These are phyloP conservation scores for Exophiala alcalophila DNA, from an alignment of 2,329 filamentous ascomycete genomes.

Conservation along the genomic window DNA sequence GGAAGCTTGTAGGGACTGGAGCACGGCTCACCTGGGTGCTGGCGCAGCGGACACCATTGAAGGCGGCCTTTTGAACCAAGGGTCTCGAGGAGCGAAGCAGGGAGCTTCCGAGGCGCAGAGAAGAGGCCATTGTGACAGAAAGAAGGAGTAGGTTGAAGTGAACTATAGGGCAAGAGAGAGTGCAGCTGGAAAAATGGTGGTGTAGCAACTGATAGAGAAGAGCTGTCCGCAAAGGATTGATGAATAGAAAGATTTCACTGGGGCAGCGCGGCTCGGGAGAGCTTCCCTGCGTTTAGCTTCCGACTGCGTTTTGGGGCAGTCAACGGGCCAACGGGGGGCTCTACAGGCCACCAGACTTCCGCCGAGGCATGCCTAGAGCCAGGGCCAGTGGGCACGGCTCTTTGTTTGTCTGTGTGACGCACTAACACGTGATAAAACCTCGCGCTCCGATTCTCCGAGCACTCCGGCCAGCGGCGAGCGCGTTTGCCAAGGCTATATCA, in stretches of 20 bases:
- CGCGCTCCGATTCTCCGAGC: too few relatives aligned
- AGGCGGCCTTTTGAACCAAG: slow-evolving; percentile 66
- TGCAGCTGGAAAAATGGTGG: slow-evolving; percentile 18
- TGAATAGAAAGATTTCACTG: slow-evolving; percentile 9
- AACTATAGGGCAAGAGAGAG: slow-evolving; percentile 15
- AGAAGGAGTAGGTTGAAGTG: slow-evolving; percentile 19
- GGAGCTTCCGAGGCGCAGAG: slow-evolving; percentile 75
- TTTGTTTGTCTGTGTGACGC: too few relatives aligned
- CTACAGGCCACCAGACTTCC: too few relatives aligned
- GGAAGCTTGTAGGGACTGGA: slow-evolving; percentile 82
- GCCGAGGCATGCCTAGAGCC: too few relatives aligned
- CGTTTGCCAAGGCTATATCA: too few relatives aligned
- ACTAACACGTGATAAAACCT: too few relatives aligned
- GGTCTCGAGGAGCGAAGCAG: slow-evolving; percentile 73
- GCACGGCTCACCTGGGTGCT: slow-evolving; percentile 82
- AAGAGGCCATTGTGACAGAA: slow-evolving; percentile 69
- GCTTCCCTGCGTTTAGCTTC: too few relatives aligned
- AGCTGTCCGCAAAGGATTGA: slow-evolving; percentile 9
- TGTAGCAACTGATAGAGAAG: slow-evolving; percentile 11
- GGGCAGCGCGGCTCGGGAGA: slow-evolving; percentile 2
- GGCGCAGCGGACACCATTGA: slow-evolving; percentile 81
- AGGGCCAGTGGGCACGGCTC: too few relatives aligned
- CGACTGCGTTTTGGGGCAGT: slow-evolving; percentile 10
- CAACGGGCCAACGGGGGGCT: slow-evolving; percentile 12
- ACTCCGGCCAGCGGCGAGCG: too few relatives aligned